Percentiles rank a stretch among this genome's conserved stretches.
Evolutionary conservation across 1,284 basidiomycete species (phyloP).

Genomic region (Trichosporon coremiiforme): DNA sequence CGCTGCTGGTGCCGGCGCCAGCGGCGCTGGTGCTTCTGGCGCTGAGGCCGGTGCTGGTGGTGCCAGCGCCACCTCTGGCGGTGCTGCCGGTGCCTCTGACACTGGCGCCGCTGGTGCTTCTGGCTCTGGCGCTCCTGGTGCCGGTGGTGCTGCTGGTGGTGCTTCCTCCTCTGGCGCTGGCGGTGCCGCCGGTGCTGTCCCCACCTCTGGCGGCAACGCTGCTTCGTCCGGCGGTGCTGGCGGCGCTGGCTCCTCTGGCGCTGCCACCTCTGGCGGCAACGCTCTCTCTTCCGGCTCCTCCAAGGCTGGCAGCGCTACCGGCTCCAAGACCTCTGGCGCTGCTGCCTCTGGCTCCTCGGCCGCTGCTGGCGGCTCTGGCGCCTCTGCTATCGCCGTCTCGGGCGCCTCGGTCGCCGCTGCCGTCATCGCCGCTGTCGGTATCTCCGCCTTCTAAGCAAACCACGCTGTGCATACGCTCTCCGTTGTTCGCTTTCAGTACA

Average conservation of each 20-base stretch:
- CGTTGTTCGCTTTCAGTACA: not conserved
- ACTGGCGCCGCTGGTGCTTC: not conserved
- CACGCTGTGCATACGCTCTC: not conserved
- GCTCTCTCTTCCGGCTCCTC: not conserved
- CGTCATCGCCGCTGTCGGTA: slow-evolving; percentile 17
- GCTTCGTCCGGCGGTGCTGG: not conserved
- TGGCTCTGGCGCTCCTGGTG: not conserved
- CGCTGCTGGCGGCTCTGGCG: not conserved
- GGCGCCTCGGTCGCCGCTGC: slow-evolving; percentile 14
- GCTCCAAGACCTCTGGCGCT: not conserved
- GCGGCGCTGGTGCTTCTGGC: not conserved
- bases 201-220: slow-evolving; percentile 11
- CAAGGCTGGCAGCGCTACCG: not conserved
- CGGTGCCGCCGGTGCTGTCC: not conserved
- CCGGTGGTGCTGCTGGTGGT: not conserved
- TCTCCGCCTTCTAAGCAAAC: slow-evolving; percentile 5
- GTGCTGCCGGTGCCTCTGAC: not conserved
- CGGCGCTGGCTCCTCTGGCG: not conserved
- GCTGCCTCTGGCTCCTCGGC: not conserved
- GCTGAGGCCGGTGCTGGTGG: not conserved
- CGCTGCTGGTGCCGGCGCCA: not conserved
- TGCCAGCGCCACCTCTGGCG: not conserved
- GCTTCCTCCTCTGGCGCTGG: slow-evolving; percentile 3
- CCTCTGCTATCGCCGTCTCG: slow-evolving; percentile 1
- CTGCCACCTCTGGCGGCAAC: slow-evolving; percentile 1